A percentile compares a stretch with the other conserved stretches of the same genome.
Conservation (phyloP, 306 rosid genomes). For the Rosa persica region DNA sequence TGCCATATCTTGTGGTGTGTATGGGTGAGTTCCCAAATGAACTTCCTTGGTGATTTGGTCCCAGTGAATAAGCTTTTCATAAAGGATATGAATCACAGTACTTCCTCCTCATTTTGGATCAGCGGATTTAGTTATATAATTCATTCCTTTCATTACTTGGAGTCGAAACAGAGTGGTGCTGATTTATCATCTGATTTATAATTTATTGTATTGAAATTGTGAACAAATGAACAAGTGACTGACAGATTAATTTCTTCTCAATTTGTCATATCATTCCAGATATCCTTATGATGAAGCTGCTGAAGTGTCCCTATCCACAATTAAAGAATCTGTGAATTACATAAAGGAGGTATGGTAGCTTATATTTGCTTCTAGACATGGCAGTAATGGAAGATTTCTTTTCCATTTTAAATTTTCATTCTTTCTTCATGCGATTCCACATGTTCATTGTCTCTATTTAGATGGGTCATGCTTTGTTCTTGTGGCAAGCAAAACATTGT, state of each 20-base stretch:
- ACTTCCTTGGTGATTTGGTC: not conserved
- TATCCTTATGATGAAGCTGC: constrained; percentile 80
- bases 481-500: not conserved
- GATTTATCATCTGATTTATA: not conserved
- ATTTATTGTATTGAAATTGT: not conserved
- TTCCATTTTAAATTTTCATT: not conserved
- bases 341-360: constrained; percentile 61
- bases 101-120: not conserved
- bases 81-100: not conserved
- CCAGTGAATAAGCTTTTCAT: not conserved
- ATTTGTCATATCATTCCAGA: constrained; percentile 40
- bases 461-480: constrained; percentile 7
- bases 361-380: not conserved
- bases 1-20: constrained; percentile 89
- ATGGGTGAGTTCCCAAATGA: constrained; percentile 53
- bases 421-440: not conserved
- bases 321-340: constrained; percentile 58
- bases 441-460: not conserved
- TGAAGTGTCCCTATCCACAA: constrained; percentile 61
- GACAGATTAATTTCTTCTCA: constrained; percentile 7
- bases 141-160: not conserved
- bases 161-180: not conserved
- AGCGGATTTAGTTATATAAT: not conserved
- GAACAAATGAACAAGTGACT: not conserved
- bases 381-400: not conserved